These are phyloP conservation scores for Lasiosphaeria ovina DNA, from an alignment of 495 filamentous ascomycete genomes.

Conservation along the genomic window DNA sequence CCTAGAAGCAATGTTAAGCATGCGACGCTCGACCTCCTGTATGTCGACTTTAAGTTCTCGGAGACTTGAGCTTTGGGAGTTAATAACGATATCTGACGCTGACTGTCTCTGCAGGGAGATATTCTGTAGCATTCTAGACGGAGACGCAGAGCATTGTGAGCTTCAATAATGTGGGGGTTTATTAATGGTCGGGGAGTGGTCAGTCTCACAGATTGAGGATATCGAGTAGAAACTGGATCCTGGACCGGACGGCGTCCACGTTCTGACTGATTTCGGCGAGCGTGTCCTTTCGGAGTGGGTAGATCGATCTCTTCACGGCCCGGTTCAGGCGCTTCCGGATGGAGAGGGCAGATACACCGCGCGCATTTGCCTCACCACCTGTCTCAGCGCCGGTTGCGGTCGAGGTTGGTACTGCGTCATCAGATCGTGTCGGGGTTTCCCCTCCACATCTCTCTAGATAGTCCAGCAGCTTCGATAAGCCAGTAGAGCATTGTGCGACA, in stretches of 20 bases:
- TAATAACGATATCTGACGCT: not conserved
- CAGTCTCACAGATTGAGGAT: not conserved
- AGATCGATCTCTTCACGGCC: not conserved
- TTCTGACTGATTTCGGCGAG: not conserved
- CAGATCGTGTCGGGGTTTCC: not conserved
- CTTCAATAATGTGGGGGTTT: not conserved
- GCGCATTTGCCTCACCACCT: too few relatives aligned
- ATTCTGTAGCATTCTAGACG: not conserved
- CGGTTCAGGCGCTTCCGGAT: not conserved
- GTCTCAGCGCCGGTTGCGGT: not conserved
- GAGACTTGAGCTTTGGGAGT: not conserved
- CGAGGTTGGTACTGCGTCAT: not conserved
- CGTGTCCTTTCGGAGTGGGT: not conserved
- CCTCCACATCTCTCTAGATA: not conserved
- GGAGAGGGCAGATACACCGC: not conserved
- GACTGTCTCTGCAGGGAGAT: not conserved
- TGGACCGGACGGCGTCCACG: not conserved
- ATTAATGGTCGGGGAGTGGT: not conserved
- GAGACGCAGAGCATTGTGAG: not conserved
- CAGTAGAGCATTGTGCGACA: not conserved
- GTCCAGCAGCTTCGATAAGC: constrained; percentile 3
- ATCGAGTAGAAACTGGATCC: not conserved
- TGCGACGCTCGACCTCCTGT: not conserved
- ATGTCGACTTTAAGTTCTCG: not conserved
- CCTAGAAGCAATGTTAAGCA: not conserved